phyloP scores from a whole-genome alignment of 495 filamentous ascomycete genomes.

The Penicillium desertorum region DNA sequence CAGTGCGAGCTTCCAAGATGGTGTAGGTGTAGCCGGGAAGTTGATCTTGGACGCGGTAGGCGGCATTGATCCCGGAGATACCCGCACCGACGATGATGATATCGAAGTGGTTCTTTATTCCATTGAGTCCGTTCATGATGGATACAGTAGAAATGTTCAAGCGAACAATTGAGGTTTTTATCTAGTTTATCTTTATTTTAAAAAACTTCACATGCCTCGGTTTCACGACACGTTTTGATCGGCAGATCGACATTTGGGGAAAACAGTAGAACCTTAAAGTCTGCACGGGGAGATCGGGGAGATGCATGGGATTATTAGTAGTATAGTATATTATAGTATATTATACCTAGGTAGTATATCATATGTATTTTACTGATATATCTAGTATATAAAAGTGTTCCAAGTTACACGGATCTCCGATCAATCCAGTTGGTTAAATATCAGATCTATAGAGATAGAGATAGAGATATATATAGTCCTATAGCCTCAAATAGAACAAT shows the following conservation, averaged over 20 bases:
- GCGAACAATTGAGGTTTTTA: background rate
- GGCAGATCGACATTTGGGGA: slow-evolving; percentile 8
- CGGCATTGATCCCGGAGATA: slow-evolving; percentile 74
- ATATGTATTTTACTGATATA: no score
- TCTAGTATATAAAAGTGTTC: no score
- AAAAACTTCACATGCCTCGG: slow-evolving; percentile 35
- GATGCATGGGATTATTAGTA: background rate
- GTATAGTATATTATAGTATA: no score
- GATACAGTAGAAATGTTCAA: background rate
- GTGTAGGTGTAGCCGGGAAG: slow-evolving; percentile 54
- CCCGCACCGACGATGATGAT: slow-evolving; percentile 71
- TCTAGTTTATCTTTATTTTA: background rate
- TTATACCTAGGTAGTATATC: no score
- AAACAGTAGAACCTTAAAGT: background rate
- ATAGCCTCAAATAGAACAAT: background rate
- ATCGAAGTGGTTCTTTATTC: slow-evolving; percentile 44
- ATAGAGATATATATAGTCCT: background rate
- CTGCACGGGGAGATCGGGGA: slow-evolving; percentile 6
- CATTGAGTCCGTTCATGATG: slow-evolving; percentile 25
- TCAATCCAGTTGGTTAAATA: background rate
- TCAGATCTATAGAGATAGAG: background rate
- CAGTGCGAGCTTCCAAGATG: slow-evolving; percentile 60
- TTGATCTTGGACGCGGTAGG: slow-evolving; percentile 63
- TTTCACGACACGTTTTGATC: slow-evolving; percentile 16
- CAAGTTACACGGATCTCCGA: background rate